Evolutionary conservation across 768 basidiomycete species (phyloP).

Genomic region (Trametes cingulata): DNA sequence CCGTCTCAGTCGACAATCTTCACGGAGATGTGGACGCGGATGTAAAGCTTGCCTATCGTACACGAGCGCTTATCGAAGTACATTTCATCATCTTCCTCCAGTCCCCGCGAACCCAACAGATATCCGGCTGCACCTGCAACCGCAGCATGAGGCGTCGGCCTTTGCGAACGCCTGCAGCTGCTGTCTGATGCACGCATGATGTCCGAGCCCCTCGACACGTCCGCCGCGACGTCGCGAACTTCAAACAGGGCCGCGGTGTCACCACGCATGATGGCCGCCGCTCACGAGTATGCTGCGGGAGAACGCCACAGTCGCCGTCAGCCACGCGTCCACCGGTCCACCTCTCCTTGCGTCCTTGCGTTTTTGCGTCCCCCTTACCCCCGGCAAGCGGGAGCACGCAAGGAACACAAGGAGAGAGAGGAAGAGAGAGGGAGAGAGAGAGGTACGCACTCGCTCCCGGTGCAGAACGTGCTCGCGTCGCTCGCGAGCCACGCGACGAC

Average conservation of each 20-base stretch:
- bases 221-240: too few relatives aligned
- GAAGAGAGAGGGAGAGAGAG: neutral
- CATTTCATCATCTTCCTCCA: neutral
- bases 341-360: too few relatives aligned
- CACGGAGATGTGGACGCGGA: too few relatives aligned
- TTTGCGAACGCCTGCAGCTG: neutral
- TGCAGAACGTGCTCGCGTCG: constrained; percentile 77
- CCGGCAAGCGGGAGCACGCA: too few relatives aligned
- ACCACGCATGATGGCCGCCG: constrained; percentile 68
- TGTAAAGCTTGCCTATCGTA: neutral
- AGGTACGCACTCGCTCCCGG: constrained; percentile 76
- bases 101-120: neutral
- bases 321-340: constrained; percentile 4
- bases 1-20: too few relatives aligned
- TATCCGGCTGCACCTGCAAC: too few relatives aligned
- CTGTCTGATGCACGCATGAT: constrained; percentile 1
- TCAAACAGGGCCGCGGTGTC: constrained; percentile 20
- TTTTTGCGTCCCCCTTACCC: neutral
- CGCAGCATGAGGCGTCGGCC: too few relatives aligned
- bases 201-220: too few relatives aligned
- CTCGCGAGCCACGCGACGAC: constrained; percentile 72
- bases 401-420: neutral
- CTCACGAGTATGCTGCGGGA: constrained; percentile 54
- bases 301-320: constrained; percentile 14
- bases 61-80: neutral